Percentiles rank a stretch among this genome's conserved stretches.
These are phyloP conservation scores for Tricholoma matsutake DNA, from an alignment of 768 basidiomycete species.

Conservation along the genomic window DNA sequence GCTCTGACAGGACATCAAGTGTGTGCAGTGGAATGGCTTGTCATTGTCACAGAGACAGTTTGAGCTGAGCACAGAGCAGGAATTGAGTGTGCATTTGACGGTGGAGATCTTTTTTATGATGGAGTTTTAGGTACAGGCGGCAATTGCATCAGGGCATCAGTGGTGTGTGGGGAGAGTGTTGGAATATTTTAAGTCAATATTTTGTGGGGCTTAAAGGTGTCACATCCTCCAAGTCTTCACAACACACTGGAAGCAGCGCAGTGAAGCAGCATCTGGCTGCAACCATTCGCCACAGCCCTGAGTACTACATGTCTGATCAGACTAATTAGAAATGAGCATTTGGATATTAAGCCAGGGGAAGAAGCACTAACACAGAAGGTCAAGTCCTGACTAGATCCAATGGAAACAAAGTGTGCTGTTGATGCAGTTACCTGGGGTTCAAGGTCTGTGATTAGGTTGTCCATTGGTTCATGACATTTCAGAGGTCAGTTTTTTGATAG, in stretches of 20 bases:
- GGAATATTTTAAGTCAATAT: no score
- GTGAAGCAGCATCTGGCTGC: constrained; percentile 2
- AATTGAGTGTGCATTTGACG: no score
- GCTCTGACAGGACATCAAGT: no score
- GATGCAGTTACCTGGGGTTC: not conserved
- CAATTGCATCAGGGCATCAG: no score
- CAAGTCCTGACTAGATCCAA: not conserved
- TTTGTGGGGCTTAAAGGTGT: no score
- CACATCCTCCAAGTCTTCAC: constrained; percentile 14
- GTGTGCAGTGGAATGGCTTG: no score
- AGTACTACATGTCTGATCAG: constrained; percentile 9
- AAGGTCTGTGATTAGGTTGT: not conserved
- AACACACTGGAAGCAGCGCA: constrained; percentile 15
- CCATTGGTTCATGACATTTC: not conserved
- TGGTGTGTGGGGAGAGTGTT: no score
- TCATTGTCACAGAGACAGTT: no score
- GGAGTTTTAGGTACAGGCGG: no score
- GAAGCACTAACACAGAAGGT: not conserved
- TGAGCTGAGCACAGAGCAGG: no score
- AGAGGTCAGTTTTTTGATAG: not conserved
- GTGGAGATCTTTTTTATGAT: no score
- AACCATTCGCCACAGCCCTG: constrained; percentile 8
- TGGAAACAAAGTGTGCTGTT: not conserved
- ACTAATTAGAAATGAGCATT: not conserved
- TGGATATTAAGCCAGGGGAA: not conserved